These are phyloP conservation scores for Oryza rufipogon DNA, from an alignment of 176 grass and related monocot genomes.

Conservation along the genomic window DNA sequence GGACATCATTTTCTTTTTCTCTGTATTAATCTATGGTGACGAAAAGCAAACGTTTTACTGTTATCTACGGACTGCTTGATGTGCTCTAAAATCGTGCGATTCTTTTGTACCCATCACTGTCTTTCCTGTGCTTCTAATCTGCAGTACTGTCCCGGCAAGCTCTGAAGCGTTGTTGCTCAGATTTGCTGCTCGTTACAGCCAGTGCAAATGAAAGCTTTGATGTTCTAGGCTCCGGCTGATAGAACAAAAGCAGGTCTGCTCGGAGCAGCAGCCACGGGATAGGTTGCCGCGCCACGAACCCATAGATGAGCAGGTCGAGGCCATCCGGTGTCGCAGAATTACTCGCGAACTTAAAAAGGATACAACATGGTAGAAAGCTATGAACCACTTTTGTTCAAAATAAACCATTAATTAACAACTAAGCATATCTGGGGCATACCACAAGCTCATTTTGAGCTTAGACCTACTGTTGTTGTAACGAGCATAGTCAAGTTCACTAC, in stretches of 20 bases:
- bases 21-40: conserved; percentile 19
- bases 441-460: conserved; percentile 23
- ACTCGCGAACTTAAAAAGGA: neutral
- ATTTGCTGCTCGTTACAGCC: neutral
- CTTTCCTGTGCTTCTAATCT: neutral
- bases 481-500: conserved; percentile 37
- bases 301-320: neutral
- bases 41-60: conserved; percentile 2
- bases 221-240: neutral
- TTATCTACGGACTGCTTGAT: neutral
- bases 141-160: neutral
- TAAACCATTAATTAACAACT: conserved; percentile 22
- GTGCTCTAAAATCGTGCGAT: neutral
- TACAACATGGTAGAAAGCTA: neutral
- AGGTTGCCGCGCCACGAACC: neutral
- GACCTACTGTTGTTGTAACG: neutral
- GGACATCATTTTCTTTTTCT: neutral
- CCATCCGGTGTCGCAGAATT: neutral
- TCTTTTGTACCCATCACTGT: neutral
- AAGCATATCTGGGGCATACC: neutral
- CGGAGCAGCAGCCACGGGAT: neutral
- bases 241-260: neutral
- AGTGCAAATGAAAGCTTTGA: neutral
- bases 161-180: neutral
- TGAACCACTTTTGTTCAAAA: conserved; percentile 9